Conservation (phyloP, 345 rosid species). For the Arabis alpina region DNA sequence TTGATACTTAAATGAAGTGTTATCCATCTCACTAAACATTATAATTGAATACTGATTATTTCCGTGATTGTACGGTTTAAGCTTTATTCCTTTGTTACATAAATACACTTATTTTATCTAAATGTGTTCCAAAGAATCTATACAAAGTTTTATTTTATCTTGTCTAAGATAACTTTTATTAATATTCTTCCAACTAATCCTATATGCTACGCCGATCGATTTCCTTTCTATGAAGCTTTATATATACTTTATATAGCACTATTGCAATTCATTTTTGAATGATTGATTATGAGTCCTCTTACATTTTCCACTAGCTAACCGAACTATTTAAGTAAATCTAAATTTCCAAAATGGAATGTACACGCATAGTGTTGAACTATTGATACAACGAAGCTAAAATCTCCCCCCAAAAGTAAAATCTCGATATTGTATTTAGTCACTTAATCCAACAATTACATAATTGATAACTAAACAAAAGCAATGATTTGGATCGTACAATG, state of each 20-base stretch:
- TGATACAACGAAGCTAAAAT: slow-evolving; percentile 15
- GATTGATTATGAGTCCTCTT: slow-evolving; percentile 15
- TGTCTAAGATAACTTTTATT: neutral
- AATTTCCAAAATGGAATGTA: neutral
- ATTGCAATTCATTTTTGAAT: slow-evolving; percentile 27
- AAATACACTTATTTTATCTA: neutral
- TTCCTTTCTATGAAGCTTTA: slow-evolving; percentile 15
- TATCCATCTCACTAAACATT: slow-evolving; percentile 38
- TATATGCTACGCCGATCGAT: slow-evolving; percentile 9
- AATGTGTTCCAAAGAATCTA: slow-evolving; percentile 20
- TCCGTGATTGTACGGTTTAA: slow-evolving; percentile 36
- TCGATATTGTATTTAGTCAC: neutral
- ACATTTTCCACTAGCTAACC: slow-evolving; percentile 11
- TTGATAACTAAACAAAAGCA: slow-evolving; percentile 3
- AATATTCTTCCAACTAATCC: slow-evolving; percentile 16
- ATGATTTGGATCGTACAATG: slow-evolving; percentile 1
- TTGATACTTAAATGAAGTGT: slow-evolving; percentile 27
- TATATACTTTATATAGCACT: neutral
- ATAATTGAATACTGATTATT: slow-evolving; percentile 19
- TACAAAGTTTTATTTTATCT: slow-evolving; percentile 31
- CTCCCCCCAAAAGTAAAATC: slow-evolving; percentile 2
- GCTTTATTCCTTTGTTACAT: slow-evolving; percentile 25
- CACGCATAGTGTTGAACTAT: neutral
- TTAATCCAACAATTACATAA: neutral
- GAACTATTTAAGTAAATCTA: slow-evolving; percentile 2